Evolutionary conservation across 495 filamentous ascomycete genomes (phyloP).

Genomic region (Trichoderma erinaceum): DNA sequence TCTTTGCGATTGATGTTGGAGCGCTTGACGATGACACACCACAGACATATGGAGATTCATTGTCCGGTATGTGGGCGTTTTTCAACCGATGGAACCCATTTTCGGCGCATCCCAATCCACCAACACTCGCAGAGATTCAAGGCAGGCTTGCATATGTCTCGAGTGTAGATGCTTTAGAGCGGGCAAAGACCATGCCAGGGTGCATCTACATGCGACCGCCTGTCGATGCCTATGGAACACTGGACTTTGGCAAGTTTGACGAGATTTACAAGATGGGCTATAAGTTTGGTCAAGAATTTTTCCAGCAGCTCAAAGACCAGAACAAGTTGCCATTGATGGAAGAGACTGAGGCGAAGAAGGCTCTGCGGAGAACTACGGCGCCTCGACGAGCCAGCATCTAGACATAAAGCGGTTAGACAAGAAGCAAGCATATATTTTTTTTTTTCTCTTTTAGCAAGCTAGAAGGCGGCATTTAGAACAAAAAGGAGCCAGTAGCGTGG

Average conservation of each 20-base stretch:
- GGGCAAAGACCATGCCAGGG: slow-evolving; percentile 79
- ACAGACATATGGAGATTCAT: slow-evolving; percentile 83
- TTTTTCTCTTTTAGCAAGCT: not conserved
- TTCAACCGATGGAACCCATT: slow-evolving; percentile 97
- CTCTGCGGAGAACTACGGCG: slow-evolving; percentile 86
- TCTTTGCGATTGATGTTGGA: slow-evolving; percentile 94
- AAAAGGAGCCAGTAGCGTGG: not conserved
- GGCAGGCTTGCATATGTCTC: slow-evolving; percentile 89
- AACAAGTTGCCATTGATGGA: slow-evolving; percentile 61
- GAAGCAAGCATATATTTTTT: not conserved
- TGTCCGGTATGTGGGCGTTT: slow-evolving; percentile 93
- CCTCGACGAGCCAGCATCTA: slow-evolving; percentile 87
- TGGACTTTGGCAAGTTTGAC: slow-evolving; percentile 96
- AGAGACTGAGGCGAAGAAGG: slow-evolving; percentile 83
- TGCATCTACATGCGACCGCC: slow-evolving; percentile 95
- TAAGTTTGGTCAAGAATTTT: slow-evolving; percentile 70
- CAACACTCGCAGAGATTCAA: slow-evolving; percentile 93
- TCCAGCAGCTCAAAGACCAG: slow-evolving; percentile 65
- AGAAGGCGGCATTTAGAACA: not conserved
- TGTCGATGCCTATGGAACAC: slow-evolving; percentile 84
- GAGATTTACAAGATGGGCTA: slow-evolving; percentile 93
- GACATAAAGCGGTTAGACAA: not conserved
- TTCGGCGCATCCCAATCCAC: slow-evolving; percentile 77
- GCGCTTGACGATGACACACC: slow-evolving; percentile 84
- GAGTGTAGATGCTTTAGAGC: slow-evolving; percentile 85